Conservation (phyloP, 306 rosid genomes). For the Trifolium subterraneum region DNA sequence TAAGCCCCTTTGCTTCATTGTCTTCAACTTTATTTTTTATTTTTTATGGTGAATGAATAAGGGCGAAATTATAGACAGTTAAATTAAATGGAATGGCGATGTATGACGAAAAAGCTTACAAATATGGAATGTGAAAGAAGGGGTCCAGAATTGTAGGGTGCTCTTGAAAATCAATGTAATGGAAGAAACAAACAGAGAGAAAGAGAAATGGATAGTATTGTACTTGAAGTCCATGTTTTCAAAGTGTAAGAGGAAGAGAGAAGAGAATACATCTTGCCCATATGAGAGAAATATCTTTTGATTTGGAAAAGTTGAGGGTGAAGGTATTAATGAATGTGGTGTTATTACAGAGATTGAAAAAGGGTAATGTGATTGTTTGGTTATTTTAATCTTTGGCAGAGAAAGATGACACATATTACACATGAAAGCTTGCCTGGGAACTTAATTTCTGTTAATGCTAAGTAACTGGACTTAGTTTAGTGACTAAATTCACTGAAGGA, state of each 20-base stretch:
- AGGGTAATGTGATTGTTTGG: neutral
- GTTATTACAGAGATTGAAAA: conserved; percentile 10
- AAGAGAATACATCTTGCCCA: neutral
- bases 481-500: neutral
- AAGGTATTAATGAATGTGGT: neutral
- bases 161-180: neutral
- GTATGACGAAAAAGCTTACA: conserved; percentile 2
- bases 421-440: neutral
- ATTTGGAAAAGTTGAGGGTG: neutral
- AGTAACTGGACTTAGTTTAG: neutral
- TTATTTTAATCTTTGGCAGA: conserved; percentile 11
- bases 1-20: neutral
- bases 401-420: neutral
- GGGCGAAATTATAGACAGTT: neutral
- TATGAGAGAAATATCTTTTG: conserved; percentile 19
- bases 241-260: conserved; percentile 17
- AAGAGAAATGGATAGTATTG: conserved; percentile 46
- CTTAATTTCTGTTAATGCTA: neutral
- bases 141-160: conserved; percentile 32
- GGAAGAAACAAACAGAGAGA: conserved; percentile 10
- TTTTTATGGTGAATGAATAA: neutral
- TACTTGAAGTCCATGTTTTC: conserved; percentile 48
- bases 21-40: neutral
- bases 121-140: conserved; percentile 18
- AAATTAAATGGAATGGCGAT: neutral